Conservation (phyloP, 192 early-diverging fungal species). For the Martensiomyces pterosporus region DNA sequence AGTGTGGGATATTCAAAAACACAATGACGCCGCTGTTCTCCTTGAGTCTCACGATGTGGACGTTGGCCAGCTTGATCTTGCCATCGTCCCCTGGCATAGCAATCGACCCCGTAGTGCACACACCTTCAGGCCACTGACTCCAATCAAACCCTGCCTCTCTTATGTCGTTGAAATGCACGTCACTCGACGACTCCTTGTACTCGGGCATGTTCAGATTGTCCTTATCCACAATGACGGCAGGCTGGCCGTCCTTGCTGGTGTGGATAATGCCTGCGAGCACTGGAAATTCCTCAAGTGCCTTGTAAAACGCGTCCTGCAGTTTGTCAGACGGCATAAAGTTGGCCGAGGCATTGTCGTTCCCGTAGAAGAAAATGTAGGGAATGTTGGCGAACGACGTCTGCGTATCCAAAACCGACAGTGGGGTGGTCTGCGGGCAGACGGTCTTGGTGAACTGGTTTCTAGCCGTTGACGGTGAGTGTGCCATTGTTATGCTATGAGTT, state of each 20-base stretch:
- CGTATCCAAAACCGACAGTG: not conserved
- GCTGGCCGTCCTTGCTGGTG: not conserved
- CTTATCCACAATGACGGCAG: conserved; percentile 18
- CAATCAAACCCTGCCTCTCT: conserved; percentile 11
- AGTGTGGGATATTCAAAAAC: conserved; percentile 44
- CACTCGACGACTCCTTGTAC: conserved; percentile 20
- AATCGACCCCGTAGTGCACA: conserved; percentile 21
- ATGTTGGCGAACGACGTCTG: conserved; percentile 32
- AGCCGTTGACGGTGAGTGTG: too few species aligned
- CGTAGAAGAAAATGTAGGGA: conserved; percentile 41
- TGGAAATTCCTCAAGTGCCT: conserved; percentile 31
- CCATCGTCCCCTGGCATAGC: conserved; percentile 11
- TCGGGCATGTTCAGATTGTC: conserved; percentile 33
- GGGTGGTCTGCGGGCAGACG: too few species aligned
- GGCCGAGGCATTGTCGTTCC: conserved; percentile 5
- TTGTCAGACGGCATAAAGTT: conserved; percentile 27
- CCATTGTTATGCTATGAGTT: too few species aligned
- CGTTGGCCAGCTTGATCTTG: conserved; percentile 17
- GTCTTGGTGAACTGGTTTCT: too few species aligned
- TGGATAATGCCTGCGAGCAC: conserved; percentile 24
- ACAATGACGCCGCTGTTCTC: conserved; percentile 28
- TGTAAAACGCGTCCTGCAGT: conserved; percentile 16
- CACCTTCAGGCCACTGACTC: conserved; percentile 13
- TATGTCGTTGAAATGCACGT: conserved; percentile 10
- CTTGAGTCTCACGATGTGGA: conserved; percentile 20